Conservation (phyloP, 331 rosid genomes). For the Stylosanthes scabra region DNA sequence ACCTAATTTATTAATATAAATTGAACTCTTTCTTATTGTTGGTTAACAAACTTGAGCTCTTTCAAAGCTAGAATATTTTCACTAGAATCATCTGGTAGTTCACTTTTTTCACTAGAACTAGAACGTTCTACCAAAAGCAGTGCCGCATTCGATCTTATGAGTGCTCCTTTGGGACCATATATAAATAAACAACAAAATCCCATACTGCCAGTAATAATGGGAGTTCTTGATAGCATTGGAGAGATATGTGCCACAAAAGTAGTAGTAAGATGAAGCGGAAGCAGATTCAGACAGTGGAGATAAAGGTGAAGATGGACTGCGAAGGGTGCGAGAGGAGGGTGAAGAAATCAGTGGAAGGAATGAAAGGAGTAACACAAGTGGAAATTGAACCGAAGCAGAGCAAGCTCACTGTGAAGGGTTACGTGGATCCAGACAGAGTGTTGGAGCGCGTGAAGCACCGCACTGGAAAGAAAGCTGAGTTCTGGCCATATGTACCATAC, state of each 20-base stretch:
- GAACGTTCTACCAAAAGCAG: too few relatives aligned
- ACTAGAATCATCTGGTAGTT: background rate
- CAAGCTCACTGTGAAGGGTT: conserved; percentile 70
- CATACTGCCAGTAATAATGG: too few relatives aligned
- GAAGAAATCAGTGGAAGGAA: conserved; percentile 66
- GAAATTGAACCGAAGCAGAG: conserved; percentile 55
- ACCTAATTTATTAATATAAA: too few relatives aligned
- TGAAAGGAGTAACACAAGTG: conserved; percentile 68
- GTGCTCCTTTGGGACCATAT: too few relatives aligned
- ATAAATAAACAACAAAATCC: too few relatives aligned
- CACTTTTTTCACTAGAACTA: background rate
- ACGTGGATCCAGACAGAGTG: conserved; percentile 57
- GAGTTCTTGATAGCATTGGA: background rate
- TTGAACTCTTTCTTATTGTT: too few relatives aligned
- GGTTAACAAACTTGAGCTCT: too few relatives aligned
- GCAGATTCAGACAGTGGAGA: conserved; percentile 62
- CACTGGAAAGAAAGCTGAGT: conserved; percentile 71
- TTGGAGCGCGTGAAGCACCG: conserved; percentile 62
- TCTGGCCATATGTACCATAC: conserved; percentile 76
- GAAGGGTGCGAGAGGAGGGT: conserved; percentile 78
- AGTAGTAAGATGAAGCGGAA: too few relatives aligned
- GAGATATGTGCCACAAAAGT: too few relatives aligned
- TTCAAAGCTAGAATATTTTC: too few relatives aligned
- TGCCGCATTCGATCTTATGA: too few relatives aligned
- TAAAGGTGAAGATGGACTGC: conserved; percentile 74